Evolutionary conservation across 2,329 filamentous ascomycete genomes (phyloP), one percentile per base, ranked within the genome.

Genomic region (Nemania sp.): DNA sequence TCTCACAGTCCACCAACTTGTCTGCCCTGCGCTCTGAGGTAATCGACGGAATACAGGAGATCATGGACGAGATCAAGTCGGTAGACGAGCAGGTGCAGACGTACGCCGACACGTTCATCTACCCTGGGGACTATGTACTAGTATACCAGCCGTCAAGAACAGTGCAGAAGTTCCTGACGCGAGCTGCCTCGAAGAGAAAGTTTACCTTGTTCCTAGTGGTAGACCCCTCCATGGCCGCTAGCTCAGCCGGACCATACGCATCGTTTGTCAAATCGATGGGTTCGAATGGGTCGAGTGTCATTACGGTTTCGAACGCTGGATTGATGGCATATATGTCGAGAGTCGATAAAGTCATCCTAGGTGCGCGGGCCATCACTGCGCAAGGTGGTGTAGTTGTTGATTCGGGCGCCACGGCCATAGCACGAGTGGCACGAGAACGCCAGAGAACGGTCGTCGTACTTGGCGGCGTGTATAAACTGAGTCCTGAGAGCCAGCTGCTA

Each of bases 311-410:
- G 37, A 92, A 96, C 71, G 88, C 86, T 6, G 89, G 91, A 8
- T 82, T 96, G 49, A 95, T 92, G 75, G 91, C 92, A 1, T 89
- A 97, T 66, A 97, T 99, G 90, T 89, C 92, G 7, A 86, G 89
- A 56, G 90, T 97, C 64, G 95, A 93, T 78, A 97, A 97, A 75
- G 93, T 99, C 57, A 89, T 99, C 43, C 79, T 99, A 6, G 88
- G 89, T 11, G 93, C 93, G 5, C 88, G 92, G 66, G 88, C 89
- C 3, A 90, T 99, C 23, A 84, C 95, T 40, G 90, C 90, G 44
- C 94, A 96, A 65, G 94, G 94, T 46, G 89, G 89, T 6, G 82
- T 96, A 22, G 81, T 97, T 23, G 89, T 91, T 15, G 88, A 91
- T 34, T 86, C 89, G 5, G 94, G 94, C n/a, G 89, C 90, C 8